Evolutionary conservation across 2,329 filamentous ascomycete species (phyloP), one percentile per base, ranked within the genome.

Genomic region (Stemphylium lycopersici): DNA sequence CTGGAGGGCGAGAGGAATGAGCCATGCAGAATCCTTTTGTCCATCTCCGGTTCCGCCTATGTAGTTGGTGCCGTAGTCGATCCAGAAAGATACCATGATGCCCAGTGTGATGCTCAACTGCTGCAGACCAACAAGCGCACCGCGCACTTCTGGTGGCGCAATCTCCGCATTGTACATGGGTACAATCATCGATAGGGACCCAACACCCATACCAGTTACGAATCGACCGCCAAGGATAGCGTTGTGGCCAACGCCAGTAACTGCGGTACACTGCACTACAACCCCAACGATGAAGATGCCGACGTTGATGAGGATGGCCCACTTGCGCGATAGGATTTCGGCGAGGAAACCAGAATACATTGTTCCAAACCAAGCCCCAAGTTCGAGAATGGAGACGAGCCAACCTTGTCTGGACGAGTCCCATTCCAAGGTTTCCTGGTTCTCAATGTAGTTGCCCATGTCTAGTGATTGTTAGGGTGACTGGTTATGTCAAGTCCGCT

Each of bases 341-440:
- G 88, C 88, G 16, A 91, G 73, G 66, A 88, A 88, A 1, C 88
- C 87, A 10, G 84, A 88, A 31, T 88, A 79, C 4, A 92, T 76
- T 0, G 87, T 84, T 29, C 90, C 89, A 16, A 90, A 67, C 88
- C 88, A 91, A 40, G 89, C 89, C 42, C 89, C 89, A 2, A 91
- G 82, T 68, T 91, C 88, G 32, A 91, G 83, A 59, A 90, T 90
- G 2, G 88, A 80, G 1, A 78, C 78, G 32, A 80, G 72, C 78
- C 78, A 80, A 15, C 78, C 79, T 48, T 79, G 75, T 52, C 77
- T 76, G 2, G 75, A 78, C 3, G 67, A 59, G 48, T 75, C 59
- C 67, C 70, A 69, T 52, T 59, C 55, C 3, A 72, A 56, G 0
- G 55, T 66, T 26, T 62, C 59, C 8, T 58, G 56, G 52, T 77